Base-by-base conservation (phyloP, 192 early-diverging fungal genomes). In the Linnemannia zychae region DNA sequence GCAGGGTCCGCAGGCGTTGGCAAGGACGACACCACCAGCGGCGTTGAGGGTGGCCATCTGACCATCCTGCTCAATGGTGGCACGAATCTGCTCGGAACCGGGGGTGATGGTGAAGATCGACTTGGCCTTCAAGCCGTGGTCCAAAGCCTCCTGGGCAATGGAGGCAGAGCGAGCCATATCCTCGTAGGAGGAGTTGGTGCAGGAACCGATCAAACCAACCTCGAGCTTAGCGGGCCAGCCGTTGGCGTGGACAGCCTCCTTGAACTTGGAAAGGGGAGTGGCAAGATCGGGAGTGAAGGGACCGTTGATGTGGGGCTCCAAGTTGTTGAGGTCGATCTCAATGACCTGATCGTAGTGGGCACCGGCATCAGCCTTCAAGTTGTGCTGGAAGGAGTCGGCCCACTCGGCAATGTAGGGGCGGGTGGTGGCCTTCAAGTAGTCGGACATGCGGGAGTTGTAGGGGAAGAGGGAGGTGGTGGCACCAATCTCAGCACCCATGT, bases 401-500 rank as follows among this genome's bases (percentile, higher is more conserved):
- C 91, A 94, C 20, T 91, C 90, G 68, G 97, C 98, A 86, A 97
- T 95, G 78, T 92, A 89, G 36, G 84, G 84, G 50, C 98, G 96
- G 37, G 91, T 89, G 68, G 98, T 99, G 75, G 97, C 96, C 74
- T 90, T 91, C 44, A 99, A 93, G 90, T 97, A 99, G 78, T 95
- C 93, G 75, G 89, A 87, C 98, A 99, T 99, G 88, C 96, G 95
- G 60, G 90, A 85, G 86, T 97, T 97, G 92, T 94, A 98, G 34
- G 98, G 98, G 92, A 99, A 99, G 52, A 98, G 83, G 22, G 98
- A 99, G 67, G 98, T 98, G 65, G 98, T 99, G 44, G 98, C 98
- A 79, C 98, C 98, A 76, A 99, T 95, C 90, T 99, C 98, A 57
- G 98, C 98, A 87, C 98, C 98, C 98, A 99, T 98, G 92, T 99